These are phyloP conservation scores for Collariella sp. DNA, from an alignment of 495 filamentous ascomycete genomes.

Conservation along the genomic window DNA sequence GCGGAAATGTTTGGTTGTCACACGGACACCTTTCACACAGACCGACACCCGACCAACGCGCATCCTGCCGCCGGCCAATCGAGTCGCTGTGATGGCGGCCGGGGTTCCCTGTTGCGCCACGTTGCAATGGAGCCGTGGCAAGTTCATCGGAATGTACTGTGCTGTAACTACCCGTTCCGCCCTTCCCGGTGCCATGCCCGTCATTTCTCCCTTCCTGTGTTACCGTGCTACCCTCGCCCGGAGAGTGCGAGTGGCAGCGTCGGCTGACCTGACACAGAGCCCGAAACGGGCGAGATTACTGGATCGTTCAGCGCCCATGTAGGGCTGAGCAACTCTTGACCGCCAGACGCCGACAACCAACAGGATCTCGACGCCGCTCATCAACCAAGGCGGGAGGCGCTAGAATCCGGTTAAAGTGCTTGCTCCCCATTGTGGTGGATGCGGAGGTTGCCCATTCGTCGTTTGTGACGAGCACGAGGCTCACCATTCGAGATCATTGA, in stretches of 20 bases:
- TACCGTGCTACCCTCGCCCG: background rate
- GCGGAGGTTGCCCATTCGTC: background rate
- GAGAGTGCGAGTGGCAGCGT: too few species aligned
- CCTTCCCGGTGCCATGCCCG: constrained; percentile 19
- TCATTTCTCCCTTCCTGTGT: constrained; percentile 17
- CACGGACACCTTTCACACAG: background rate
- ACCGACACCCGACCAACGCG: background rate
- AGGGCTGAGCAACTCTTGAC: constrained; percentile 9
- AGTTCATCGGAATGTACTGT: background rate
- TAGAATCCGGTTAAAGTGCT: background rate
- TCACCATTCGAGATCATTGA: background rate
- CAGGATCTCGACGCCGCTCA: background rate
- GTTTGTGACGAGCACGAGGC: background rate
- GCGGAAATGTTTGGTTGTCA: background rate
- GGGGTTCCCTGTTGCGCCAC: constrained; percentile 17
- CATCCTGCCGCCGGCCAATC: background rate
- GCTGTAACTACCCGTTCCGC: constrained; percentile 22
- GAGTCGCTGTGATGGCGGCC: background rate
- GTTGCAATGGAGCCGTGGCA: constrained; percentile 20
- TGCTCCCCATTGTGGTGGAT: background rate
- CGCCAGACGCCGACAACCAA: background rate
- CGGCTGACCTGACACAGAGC: background rate
- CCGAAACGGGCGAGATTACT: background rate
- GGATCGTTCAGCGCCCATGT: background rate
- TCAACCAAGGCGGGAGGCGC: background rate